phyloP scores from a whole-genome alignment of 2,329 filamentous ascomycete species.

The Trichoderma hamatum region DNA sequence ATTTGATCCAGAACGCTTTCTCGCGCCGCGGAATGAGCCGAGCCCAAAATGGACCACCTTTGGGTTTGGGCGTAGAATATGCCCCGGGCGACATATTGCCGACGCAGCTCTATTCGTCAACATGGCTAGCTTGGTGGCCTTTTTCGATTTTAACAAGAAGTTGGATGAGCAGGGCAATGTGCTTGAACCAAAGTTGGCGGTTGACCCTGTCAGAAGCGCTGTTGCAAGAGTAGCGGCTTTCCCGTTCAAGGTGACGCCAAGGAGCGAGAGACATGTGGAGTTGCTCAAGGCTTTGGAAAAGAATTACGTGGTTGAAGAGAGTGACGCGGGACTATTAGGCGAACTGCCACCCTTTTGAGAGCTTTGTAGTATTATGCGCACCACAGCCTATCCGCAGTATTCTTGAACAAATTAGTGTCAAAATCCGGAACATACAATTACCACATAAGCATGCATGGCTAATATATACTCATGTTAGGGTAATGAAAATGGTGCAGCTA shows the following conservation, averaged over 20 bases:
- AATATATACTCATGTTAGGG: no score
- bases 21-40: conserved; percentile 22
- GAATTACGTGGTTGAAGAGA: conserved; percentile 24
- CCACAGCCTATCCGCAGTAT: not conserved
- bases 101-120: conserved; percentile 6
- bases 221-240: conserved; percentile 3
- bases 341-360: not conserved
- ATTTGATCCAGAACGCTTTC: conserved; percentile 19
- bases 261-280: conserved; percentile 24
- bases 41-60: not conserved
- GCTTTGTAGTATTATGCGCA: not conserved
- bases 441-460: no score
- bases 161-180: conserved; percentile 41
- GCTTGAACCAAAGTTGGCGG: conserved; percentile 33
- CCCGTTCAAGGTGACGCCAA: conserved; percentile 9
- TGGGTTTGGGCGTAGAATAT: conserved; percentile 17
- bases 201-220: conserved; percentile 9
- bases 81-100: conserved; percentile 14
- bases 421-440: not conserved
- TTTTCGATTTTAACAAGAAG: conserved; percentile 14
- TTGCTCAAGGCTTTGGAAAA: conserved; percentile 19
- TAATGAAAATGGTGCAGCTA: no score
- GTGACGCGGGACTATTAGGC: not conserved
- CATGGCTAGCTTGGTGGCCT: not conserved
- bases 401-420: not conserved